Conservation (phyloP, 225 moss, liverwort and hornwort species). For the Lunularia cruciata region DNA sequence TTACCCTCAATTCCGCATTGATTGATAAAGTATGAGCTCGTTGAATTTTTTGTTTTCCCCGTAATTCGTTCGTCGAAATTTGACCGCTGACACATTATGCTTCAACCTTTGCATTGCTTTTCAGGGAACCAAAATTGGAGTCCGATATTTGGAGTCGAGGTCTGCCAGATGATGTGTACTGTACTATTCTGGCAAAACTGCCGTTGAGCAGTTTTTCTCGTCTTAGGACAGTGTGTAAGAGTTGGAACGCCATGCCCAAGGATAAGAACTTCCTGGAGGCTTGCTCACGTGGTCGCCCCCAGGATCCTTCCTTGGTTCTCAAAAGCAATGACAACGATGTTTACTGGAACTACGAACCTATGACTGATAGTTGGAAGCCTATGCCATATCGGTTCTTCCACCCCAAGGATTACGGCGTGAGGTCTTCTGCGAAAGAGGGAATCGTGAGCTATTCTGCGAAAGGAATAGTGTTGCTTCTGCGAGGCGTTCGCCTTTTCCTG, state of each 20-base stretch:
- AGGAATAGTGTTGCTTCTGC: slow-evolving; percentile 29
- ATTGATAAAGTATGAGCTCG: too few species aligned
- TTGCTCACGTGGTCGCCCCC: slow-evolving; percentile 7
- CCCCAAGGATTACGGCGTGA: slow-evolving; percentile 2
- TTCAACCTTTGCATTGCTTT: too few species aligned
- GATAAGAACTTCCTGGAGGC: slow-evolving; percentile 33
- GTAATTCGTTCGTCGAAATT: too few species aligned
- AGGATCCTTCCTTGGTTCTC: slow-evolving; percentile 24
- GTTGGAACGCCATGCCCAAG: slow-evolving; percentile 26
- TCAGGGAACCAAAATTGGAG: neutral
- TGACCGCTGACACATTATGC: too few species aligned
- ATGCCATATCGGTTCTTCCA: slow-evolving; percentile 29
- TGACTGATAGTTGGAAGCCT: slow-evolving; percentile 26
- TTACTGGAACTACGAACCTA: slow-evolving; percentile 31
- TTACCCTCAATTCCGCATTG: too few species aligned
- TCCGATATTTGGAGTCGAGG: slow-evolving; percentile 33
- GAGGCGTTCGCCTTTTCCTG: slow-evolving; percentile 15
- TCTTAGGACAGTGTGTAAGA: slow-evolving; percentile 35
- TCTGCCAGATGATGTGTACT: slow-evolving; percentile 42
- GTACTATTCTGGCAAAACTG: slow-evolving; percentile 37
- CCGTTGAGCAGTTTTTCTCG: slow-evolving; percentile 38
- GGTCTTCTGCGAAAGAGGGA: too few species aligned
- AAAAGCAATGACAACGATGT: slow-evolving; percentile 1
- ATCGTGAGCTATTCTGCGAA: slow-evolving; percentile 30
- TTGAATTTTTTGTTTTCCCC: too few species aligned